These are phyloP conservation scores for Heritiera fomes DNA, from an alignment of 345 rosid genomes.

Conservation along the genomic window DNA sequence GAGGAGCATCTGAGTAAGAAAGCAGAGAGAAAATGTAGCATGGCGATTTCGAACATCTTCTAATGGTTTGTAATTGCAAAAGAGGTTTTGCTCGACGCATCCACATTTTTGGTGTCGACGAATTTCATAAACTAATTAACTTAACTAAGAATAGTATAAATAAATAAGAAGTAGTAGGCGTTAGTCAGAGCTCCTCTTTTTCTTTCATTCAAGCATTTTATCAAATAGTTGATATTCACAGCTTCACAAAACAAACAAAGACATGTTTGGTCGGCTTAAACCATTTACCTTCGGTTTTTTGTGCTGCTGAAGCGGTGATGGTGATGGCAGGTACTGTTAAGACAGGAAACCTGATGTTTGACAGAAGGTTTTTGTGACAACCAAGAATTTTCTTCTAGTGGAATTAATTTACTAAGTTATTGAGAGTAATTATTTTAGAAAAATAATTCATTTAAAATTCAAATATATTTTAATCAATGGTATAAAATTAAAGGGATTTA, in stretches of 20 bases:
- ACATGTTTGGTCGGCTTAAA: background rate
- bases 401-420: too few species aligned
- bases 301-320: too few species aligned
- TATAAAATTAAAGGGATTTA: too few species aligned
- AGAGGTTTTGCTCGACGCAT: constrained; percentile 27
- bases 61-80: constrained; percentile 28
- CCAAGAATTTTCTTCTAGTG: too few species aligned
- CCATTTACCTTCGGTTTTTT: background rate
- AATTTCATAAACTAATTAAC: background rate
- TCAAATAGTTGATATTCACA: background rate
- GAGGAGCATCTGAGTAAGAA: constrained; percentile 41
- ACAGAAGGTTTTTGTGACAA: too few species aligned
- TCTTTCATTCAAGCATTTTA: background rate
- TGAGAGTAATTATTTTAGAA: too few species aligned
- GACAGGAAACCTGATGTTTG: too few species aligned
- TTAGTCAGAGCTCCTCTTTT: background rate
- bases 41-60: constrained; percentile 35
- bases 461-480: too few species aligned
- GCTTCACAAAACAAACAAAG: background rate
- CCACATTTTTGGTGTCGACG: constrained; percentile 38
- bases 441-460: too few species aligned
- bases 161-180: background rate
- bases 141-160: background rate
- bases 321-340: too few species aligned
- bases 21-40: constrained; percentile 38